Conservation (phyloP, 202 grass and related monocot genomes). For the Setaria viridis region DNA sequence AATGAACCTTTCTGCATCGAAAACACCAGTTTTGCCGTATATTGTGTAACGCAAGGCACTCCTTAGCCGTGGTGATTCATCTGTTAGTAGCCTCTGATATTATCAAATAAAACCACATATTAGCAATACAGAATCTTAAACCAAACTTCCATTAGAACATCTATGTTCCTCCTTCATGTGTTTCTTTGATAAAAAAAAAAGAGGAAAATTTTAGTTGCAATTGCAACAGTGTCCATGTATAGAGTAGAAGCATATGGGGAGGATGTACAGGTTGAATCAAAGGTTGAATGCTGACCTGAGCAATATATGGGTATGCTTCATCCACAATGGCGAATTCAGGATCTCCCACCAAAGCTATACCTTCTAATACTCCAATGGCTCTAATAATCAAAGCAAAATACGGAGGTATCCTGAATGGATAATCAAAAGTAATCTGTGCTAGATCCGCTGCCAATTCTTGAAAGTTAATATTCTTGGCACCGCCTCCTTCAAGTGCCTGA, state of each 20-base stretch:
- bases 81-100: conserved; percentile 87
- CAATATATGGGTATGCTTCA: conserved; percentile 99
- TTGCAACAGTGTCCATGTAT: neutral
- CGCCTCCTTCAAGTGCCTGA: conserved; percentile 97
- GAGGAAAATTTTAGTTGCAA: neutral
- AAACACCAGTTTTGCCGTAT: conserved; percentile 92
- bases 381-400: conserved; percentile 99
- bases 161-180: neutral
- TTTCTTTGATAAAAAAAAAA: neutral
- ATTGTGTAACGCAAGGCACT: conserved; percentile 91
- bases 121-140: conserved; percentile 31
- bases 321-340: conserved; percentile 97
- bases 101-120: conserved; percentile 38
- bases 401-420: conserved; percentile 94
- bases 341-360: conserved; percentile 95
- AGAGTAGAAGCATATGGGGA: neutral
- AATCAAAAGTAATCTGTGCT: conserved; percentile 98
- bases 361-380: conserved; percentile 97
- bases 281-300: conserved; percentile 62
- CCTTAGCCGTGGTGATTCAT: conserved; percentile 91
- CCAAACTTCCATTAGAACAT: neutral
- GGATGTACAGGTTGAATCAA: neutral
- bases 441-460: conserved; percentile 97
- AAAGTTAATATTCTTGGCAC: conserved; percentile 98
- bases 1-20: conserved; percentile 95